Conservation (phyloP, 805 yeast species). For the Dipodascopsis uninucleata region DNA sequence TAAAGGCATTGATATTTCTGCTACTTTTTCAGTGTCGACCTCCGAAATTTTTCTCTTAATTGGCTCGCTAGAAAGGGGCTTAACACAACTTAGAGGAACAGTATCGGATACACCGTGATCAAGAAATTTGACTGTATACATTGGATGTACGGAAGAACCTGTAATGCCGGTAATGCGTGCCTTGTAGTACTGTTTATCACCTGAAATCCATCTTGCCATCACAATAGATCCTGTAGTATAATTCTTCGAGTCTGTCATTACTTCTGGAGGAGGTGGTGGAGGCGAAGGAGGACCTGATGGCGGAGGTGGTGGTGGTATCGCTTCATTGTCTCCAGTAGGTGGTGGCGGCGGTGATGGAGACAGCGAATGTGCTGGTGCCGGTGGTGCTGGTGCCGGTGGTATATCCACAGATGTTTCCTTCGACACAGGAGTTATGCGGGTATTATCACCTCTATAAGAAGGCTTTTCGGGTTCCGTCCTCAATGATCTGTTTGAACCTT, state of each 20-base stretch:
- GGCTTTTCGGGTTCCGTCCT: too few species aligned
- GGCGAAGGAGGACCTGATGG: constrained; percentile 7
- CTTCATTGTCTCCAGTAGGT: not conserved
- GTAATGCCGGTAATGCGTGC: constrained; percentile 33
- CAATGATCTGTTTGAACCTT: too few species aligned
- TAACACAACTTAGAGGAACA: constrained; percentile 21
- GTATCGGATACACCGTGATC: constrained; percentile 29
- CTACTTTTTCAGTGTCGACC: too few species aligned
- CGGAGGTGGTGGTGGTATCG: constrained; percentile 8
- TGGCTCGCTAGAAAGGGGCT: not conserved
- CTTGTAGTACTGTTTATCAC: constrained; percentile 32
- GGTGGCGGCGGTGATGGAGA: constrained; percentile 8
- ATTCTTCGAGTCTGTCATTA: not conserved
- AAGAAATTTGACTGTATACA: constrained; percentile 32
- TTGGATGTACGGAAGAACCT: constrained; percentile 30
- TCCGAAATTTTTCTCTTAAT: constrained; percentile 9
- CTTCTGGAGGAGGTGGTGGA: not conserved
- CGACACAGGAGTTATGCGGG: too few species aligned
- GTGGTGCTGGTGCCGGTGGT: constrained; percentile 5
- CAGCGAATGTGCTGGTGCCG: constrained; percentile 1
- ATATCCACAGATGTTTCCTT: too few species aligned
- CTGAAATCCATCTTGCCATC: constrained; percentile 32
- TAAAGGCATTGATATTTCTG: too few species aligned
- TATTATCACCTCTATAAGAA: too few species aligned
- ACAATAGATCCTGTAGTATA: constrained; percentile 29